Evolutionary conservation across 2,329 filamentous ascomycete species (phyloP).

Genomic region (Ophiocordyceps polyrhachis-furcata): DNA sequence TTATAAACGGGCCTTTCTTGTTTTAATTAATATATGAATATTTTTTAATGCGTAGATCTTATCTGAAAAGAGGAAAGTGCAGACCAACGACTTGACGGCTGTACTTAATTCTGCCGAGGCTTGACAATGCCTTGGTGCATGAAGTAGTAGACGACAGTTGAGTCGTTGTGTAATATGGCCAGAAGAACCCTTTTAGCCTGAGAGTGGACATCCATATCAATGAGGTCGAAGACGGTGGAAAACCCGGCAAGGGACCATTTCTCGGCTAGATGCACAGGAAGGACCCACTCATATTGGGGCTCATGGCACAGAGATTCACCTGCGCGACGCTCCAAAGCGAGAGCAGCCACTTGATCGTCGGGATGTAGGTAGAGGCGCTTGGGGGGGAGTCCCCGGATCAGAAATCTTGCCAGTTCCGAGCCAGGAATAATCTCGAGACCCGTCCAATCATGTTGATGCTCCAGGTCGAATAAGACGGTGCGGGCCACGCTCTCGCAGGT

Average conservation of each 20-base stretch:
- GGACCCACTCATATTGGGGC: constrained; percentile 54
- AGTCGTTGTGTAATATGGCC: constrained; percentile 60
- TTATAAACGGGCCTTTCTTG: too few species aligned
- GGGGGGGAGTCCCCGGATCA: constrained; percentile 57
- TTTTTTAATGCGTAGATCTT: too few species aligned
- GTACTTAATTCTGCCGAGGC: constrained; percentile 55
- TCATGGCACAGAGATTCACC: constrained; percentile 25
- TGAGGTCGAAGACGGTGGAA: constrained; percentile 49
- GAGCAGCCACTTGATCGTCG: constrained; percentile 59
- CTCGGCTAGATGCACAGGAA: constrained; percentile 55
- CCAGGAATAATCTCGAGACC: constrained; percentile 33
- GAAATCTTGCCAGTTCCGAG: constrained; percentile 30
- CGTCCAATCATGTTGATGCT: constrained; percentile 60
- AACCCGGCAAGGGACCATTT: constrained; percentile 51
- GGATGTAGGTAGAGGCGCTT: constrained; percentile 60
- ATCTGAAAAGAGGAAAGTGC: too few species aligned
- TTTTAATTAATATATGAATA: too few species aligned
- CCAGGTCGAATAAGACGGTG: constrained; percentile 50
- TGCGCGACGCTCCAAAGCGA: constrained; percentile 37
- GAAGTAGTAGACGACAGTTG: constrained; percentile 69
- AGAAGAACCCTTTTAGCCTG: constrained; percentile 47
- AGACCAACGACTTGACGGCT: too few species aligned
- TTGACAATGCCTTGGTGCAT: constrained; percentile 78
- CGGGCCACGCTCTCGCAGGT: constrained; percentile 9
- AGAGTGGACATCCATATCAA: constrained; percentile 24